phyloP scores from a whole-genome alignment of 768 basidiomycete genomes.

The Chiua virens region DNA sequence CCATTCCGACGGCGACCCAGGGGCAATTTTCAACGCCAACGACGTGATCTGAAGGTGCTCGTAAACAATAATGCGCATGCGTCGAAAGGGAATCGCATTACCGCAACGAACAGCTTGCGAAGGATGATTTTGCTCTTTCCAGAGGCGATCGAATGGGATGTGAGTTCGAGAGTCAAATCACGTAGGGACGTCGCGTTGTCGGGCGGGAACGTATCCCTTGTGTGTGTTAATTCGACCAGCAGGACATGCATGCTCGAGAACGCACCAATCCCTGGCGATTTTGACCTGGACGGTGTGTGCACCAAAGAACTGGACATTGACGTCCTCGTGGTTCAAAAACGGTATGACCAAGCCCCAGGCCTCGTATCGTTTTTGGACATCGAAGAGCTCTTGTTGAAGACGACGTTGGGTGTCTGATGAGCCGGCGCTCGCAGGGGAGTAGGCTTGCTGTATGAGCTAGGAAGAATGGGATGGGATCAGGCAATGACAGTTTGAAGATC shows the following conservation, averaged over 20 bases:
- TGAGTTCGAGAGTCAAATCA: conserved; percentile 68
- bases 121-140: conserved; percentile 69
- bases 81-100: conserved; percentile 32
- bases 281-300: conserved; percentile 94
- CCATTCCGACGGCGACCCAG: conserved; percentile 60
- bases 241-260: background rate
- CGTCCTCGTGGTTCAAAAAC: conserved; percentile 66
- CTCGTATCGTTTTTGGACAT: conserved; percentile 72
- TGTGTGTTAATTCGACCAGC: conserved; percentile 4
- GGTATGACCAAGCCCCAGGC: conserved; percentile 87
- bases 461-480: conserved; percentile 11
- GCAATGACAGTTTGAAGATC: conserved; percentile 4
- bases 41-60: conserved; percentile 51
- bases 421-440: conserved; percentile 49
- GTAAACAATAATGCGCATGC: conserved; percentile 2
- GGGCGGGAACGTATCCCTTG: conserved; percentile 73
- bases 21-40: conserved; percentile 68
- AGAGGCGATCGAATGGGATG: conserved; percentile 60
- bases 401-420: conserved; percentile 61
- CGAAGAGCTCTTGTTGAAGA: conserved; percentile 71
- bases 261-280: conserved; percentile 89
- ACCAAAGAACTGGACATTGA: conserved; percentile 91
- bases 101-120: conserved; percentile 85
- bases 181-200: conserved; percentile 59
- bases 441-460: conserved; percentile 73